A percentile compares a stretch with the other conserved stretches of the same genome.
Conservation (phyloP, 2,329 filamentous ascomycete species). For the Hypoxylon sp. region DNA sequence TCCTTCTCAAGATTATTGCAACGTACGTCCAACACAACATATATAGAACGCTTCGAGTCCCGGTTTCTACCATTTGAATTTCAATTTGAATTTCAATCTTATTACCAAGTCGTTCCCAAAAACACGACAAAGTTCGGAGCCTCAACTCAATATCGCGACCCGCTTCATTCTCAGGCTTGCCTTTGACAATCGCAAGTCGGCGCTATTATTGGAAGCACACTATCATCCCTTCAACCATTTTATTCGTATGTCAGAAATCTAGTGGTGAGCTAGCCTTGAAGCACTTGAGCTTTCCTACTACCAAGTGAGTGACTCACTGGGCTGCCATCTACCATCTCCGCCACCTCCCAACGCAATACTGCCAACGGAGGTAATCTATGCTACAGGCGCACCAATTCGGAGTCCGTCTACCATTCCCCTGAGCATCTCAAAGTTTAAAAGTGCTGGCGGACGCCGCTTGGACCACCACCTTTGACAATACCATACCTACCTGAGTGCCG, state of each 20-base stretch:
- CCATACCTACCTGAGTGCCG: slow-evolving; percentile 3
- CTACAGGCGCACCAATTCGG: slow-evolving; percentile 27
- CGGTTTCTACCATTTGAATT: slow-evolving; percentile 1
- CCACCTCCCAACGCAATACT: neutral
- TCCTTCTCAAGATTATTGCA: neutral
- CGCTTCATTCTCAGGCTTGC: slow-evolving; percentile 4
- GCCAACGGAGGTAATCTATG: neutral
- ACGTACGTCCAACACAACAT: slow-evolving; percentile 4
- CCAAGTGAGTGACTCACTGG: neutral
- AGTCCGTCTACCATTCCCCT: slow-evolving; percentile 36
- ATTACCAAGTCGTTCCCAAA: slow-evolving; percentile 7
- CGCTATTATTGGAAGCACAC: neutral
- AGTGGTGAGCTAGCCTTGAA: neutral
- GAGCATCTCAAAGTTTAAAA: slow-evolving; percentile 36
- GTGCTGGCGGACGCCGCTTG: slow-evolving; percentile 10
- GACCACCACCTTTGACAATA: slow-evolving; percentile 10
- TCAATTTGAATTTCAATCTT: neutral
- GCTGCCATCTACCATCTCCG: neutral
- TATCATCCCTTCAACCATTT: neutral
- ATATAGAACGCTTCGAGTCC: neutral
- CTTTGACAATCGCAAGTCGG: neutral
- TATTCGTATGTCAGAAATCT: neutral
- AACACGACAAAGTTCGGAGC: slow-evolving; percentile 31
- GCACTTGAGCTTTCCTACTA: neutral
- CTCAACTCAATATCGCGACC: slow-evolving; percentile 30